Percentiles rank a stretch among this genome's conserved stretches.
Conservation (phyloP, 331 rosid genomes). For the Prunus yedoensis region DNA sequence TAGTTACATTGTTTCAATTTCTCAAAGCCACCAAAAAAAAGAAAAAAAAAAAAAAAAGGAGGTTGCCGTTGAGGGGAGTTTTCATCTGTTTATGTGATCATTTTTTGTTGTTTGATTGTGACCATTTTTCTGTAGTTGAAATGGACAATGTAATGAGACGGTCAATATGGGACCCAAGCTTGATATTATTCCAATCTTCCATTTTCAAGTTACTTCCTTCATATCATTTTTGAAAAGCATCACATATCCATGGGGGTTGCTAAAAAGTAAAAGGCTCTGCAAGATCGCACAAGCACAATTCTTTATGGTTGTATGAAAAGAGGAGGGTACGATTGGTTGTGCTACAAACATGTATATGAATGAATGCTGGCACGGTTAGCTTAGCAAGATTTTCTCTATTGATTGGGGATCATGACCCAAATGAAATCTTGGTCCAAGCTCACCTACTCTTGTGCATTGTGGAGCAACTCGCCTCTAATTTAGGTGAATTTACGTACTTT, state of each 20-base stretch:
- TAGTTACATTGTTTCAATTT: slow-evolving; percentile 26
- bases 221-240: slow-evolving; percentile 15
- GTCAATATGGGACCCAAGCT: slow-evolving; percentile 25
- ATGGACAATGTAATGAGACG: slow-evolving; percentile 28
- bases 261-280: neutral
- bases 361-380: no score
- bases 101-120: neutral
- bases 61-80: slow-evolving; percentile 52
- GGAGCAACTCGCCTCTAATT: neutral
- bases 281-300: neutral
- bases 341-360: no score
- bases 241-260: neutral
- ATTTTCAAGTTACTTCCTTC: slow-evolving; percentile 15
- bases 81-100: slow-evolving; percentile 37
- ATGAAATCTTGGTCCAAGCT: neutral
- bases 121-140: slow-evolving; percentile 7
- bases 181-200: slow-evolving; percentile 16
- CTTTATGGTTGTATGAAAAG: neutral
- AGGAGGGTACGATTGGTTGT: neutral
- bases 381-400: no score
- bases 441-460: neutral
- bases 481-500: neutral
- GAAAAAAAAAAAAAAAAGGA: neutral
- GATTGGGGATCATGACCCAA: no score
- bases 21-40: neutral